A percentile compares a stretch with the other conserved stretches of the same genome.
Evolutionary conservation across 2,329 filamentous ascomycete genomes (phyloP).

Genomic region (Penicillium thymicola): DNA sequence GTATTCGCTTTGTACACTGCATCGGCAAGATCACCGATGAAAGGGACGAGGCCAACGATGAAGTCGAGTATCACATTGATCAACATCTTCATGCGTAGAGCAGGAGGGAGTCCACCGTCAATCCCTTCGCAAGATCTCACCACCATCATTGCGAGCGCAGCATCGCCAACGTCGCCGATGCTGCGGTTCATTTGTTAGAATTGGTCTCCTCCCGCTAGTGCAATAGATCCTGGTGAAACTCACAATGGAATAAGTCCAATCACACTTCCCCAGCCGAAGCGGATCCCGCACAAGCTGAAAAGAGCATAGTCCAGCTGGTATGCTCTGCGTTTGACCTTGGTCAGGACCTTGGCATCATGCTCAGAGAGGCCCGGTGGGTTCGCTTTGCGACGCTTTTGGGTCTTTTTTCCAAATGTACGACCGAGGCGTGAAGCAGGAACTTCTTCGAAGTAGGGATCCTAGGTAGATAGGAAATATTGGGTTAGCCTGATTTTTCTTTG

Average conservation of each 20-base stretch:
- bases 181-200: constrained; percentile 41
- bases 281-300: constrained; percentile 75
- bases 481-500: constrained; percentile 1
- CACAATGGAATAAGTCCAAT: constrained; percentile 80
- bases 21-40: constrained; percentile 49
- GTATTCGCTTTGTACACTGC: constrained; percentile 50
- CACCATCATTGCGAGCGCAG: constrained; percentile 71
- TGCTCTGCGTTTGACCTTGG: constrained; percentile 78
- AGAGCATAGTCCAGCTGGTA: constrained; percentile 82
- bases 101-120: constrained; percentile 65
- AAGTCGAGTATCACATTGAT: constrained; percentile 64
- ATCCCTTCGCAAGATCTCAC: constrained; percentile 68
- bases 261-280: constrained; percentile 85
- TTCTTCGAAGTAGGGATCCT: constrained; percentile 90
- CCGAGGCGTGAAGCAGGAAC: constrained; percentile 70
- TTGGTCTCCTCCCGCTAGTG: not conserved
- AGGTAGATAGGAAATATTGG: constrained; percentile 5
- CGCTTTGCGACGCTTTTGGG: constrained; percentile 81
- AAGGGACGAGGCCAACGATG: constrained; percentile 50
- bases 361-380: constrained; percentile 77
- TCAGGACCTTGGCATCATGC: constrained; percentile 78
- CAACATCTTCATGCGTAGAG: constrained; percentile 68
- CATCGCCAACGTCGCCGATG: constrained; percentile 71
- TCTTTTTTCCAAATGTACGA: constrained; percentile 64
- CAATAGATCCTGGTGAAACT: constrained; percentile 39